phyloP scores from a whole-genome alignment of 192 early-diverging fungal species.

The Paraglomus brasilianum region DNA sequence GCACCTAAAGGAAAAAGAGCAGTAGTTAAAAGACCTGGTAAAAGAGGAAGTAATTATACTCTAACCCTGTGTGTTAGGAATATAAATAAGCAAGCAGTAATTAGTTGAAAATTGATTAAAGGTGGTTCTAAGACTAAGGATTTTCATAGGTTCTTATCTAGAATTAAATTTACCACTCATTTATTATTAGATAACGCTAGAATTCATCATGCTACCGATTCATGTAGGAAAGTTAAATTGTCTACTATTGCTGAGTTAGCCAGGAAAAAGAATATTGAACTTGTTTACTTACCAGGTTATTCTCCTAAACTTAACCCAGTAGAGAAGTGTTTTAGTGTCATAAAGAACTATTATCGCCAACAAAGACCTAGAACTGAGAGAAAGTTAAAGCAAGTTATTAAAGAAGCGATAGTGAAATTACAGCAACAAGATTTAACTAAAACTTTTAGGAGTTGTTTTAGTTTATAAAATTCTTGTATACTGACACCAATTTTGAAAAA shows the following conservation, averaged over 20 bases:
- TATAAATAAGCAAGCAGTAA: not conserved
- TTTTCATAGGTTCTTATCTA: too few relatives aligned
- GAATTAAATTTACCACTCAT: too few relatives aligned
- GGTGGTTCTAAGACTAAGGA: too few relatives aligned
- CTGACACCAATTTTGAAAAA: too few relatives aligned
- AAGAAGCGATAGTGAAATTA: not conserved
- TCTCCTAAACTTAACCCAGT: conserved; percentile 4
- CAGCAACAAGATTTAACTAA: not conserved
- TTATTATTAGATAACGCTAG: conserved; percentile 14
- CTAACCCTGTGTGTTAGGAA: not conserved
- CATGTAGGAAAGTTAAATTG: not conserved
- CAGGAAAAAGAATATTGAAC: not conserved
- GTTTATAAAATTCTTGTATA: too few relatives aligned
- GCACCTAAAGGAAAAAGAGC: not conserved
- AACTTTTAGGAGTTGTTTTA: not conserved
- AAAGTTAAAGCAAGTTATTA: not conserved
- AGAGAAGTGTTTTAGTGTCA: conserved; percentile 8
- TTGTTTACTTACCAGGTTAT: not conserved
- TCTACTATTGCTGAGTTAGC: not conserved
- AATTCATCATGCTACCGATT: conserved; percentile 6
- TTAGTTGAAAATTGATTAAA: not conserved
- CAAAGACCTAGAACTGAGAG: not conserved
- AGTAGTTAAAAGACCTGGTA: not conserved
- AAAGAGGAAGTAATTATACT: not conserved
- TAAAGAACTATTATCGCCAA: not conserved